Conservation (phyloP, 371 early-diverging fungal species). For the Apophysomyces ossiformis region DNA sequence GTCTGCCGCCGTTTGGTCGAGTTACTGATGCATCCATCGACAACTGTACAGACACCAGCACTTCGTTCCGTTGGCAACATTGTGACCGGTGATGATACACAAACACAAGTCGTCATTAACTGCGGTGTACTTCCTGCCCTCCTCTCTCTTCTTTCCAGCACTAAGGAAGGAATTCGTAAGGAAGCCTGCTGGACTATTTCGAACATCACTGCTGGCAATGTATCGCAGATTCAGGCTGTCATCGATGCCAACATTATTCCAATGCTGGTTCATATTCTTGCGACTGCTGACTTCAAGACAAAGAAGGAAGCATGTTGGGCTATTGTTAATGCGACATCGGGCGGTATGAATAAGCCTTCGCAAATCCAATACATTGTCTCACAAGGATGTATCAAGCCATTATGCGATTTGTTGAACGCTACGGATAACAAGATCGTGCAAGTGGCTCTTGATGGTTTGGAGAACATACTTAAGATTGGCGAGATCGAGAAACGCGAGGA, state of each 20-base stretch:
- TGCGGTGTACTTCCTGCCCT: conserved; percentile 88
- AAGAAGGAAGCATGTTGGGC: conserved; percentile 99
- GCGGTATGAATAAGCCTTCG: conserved; percentile 87
- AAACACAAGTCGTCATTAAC: conserved; percentile 96
- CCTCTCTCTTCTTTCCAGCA: conserved; percentile 78
- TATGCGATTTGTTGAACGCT: conserved; percentile 91
- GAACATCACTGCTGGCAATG: conserved; percentile 99
- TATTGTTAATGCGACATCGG: conserved; percentile 97
- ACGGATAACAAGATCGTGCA: conserved; percentile 94
- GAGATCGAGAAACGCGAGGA: conserved; percentile 62
- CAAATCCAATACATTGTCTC: conserved; percentile 91
- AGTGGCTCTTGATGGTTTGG: conserved; percentile 96
- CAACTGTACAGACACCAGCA: conserved; percentile 96
- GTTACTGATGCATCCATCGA: conserved; percentile 85
- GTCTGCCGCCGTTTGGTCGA: conserved; percentile 94
- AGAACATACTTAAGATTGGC: conserved; percentile 97
- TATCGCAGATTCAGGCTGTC: conserved; percentile 93
- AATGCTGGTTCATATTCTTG: conserved; percentile 88
- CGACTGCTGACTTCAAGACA: conserved; percentile 94
- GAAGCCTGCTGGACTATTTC: conserved; percentile 99
- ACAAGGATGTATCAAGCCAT: conserved; percentile 92
- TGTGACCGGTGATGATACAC: conserved; percentile 98
- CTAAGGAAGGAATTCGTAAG: conserved; percentile 96
- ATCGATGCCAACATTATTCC: conserved; percentile 96
- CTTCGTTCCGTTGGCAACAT: conserved; percentile 99